phyloP scores from a whole-genome alignment of 495 filamentous ascomycete species.

The Saxispiralis lemnorum region DNA sequence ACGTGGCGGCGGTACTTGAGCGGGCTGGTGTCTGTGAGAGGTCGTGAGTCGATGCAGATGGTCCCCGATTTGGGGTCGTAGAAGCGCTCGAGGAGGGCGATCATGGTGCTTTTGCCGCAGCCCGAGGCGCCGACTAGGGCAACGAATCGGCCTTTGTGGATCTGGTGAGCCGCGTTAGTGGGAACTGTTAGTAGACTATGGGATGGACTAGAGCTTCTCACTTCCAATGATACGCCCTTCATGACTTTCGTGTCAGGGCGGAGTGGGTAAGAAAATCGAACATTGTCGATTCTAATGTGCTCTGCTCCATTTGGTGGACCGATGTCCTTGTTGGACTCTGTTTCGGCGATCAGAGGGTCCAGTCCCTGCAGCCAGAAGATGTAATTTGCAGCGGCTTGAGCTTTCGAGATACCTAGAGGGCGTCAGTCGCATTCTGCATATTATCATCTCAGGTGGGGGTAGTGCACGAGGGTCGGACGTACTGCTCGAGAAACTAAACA shows the following conservation, averaged over 20 bases:
- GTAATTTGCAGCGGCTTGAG: constrained; percentile 21
- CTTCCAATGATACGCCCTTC: constrained; percentile 26
- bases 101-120: constrained; percentile 53
- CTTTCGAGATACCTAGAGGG: too few relatives aligned
- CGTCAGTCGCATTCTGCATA: too few relatives aligned
- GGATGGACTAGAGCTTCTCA: too few relatives aligned
- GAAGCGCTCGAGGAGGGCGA: constrained; percentile 18
- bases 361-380: constrained; percentile 29
- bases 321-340: constrained; percentile 18
- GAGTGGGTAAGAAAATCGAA: constrained; percentile 21
- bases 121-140: constrained; percentile 57
- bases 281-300: constrained; percentile 36
- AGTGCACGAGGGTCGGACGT: neutral
- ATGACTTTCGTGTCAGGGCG: constrained; percentile 12
- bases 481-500: constrained; percentile 24
- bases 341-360: constrained; percentile 24
- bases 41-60: constrained; percentile 11
- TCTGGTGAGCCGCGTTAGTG: too few relatives aligned
- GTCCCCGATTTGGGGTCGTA: constrained; percentile 16
- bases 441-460: too few relatives aligned
- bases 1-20: constrained; percentile 12
- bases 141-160: constrained; percentile 46
- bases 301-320: constrained; percentile 27
- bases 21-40: constrained; percentile 8
- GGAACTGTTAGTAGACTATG: too few relatives aligned